Evolutionary conservation across 768 basidiomycete species (phyloP), one percentile per base, ranked within the genome.

Genomic region (Russula emetica): DNA sequence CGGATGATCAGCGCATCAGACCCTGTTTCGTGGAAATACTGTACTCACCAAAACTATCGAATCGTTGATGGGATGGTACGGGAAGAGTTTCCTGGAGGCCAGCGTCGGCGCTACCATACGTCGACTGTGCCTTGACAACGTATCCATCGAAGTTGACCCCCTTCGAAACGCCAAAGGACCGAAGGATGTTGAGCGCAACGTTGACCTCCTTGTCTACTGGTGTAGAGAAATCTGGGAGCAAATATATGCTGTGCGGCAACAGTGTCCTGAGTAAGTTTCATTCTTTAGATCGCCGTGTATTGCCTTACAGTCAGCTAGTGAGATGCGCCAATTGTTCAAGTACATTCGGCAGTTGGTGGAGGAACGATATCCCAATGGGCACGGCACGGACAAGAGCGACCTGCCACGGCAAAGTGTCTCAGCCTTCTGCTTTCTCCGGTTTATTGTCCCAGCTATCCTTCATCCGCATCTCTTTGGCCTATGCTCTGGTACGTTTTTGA

Each of bases 401-500:
- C 75, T 92, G 36, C 88, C 84, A 38, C 85, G 83, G 81, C 92
- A 93, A 72, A 86, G 88, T 69, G 89, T 95, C 49, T 91, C 89
- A 40, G 92, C 93, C 1, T 94, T 95, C 72, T 85, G 89, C 72
- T 95, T 94, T 75, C 80, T 95, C 49, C 83, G 93, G 47, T 93
- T 94, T 73, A 87, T 95, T 64, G 90, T 92, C 28, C 94, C 93
- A 38, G 93, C 90, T 26, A 89, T 95, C 62, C 79, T 94, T n/a
- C 84, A 91, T 72, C 93, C 93, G 1, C 89, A 93, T 73, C 75
- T 92, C 5, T 94, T 91, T 71, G 86, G 89, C 28, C 77, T 95
- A 57, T 85, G 79, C 68, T 83, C 85, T 72, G 91, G 91, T 90
- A 72, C 36, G 76, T 55, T 38, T 38, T 58, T 26, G 44, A 20